These are phyloP conservation scores for Astrephomene gubernaculifera DNA, from an alignment of 139 green algal genomes.

Conservation along the genomic window DNA sequence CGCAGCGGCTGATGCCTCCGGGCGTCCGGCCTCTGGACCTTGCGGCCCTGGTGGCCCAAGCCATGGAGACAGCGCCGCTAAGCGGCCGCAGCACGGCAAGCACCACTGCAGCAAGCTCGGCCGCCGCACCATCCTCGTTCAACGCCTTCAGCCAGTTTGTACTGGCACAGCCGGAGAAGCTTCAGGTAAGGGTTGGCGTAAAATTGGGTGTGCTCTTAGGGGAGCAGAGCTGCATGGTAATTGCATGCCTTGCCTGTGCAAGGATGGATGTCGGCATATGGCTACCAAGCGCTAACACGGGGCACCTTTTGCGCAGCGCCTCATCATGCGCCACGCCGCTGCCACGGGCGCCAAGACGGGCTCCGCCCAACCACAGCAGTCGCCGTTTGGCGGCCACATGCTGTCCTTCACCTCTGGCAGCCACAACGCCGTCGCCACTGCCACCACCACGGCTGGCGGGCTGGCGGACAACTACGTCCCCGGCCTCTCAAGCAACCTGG, in stretches of 20 bases:
- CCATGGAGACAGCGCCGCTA: slow-evolving; percentile 27
- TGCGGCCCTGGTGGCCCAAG: slow-evolving; percentile 31
- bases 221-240: not conserved
- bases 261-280: too few relatives aligned
- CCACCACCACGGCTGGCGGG: too few relatives aligned
- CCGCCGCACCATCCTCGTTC: not conserved
- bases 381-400: not conserved
- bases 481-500: too few relatives aligned
- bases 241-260: too few relatives aligned
- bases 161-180: slow-evolving; percentile 55
- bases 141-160: slow-evolving; percentile 34
- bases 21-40: slow-evolving; percentile 13
- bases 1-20: not conserved
- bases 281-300: too few relatives aligned
- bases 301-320: slow-evolving; percentile 1
- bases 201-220: not conserved
- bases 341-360: slow-evolving; percentile 10
- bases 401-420: too few relatives aligned
- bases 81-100: slow-evolving; percentile 20
- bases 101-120: not conserved
- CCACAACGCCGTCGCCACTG: too few relatives aligned
- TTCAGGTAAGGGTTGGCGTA: slow-evolving; percentile 40
- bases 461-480: too few relatives aligned
- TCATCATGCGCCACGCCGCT: slow-evolving; percentile 35
- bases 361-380: not conserved